phyloP scores from a whole-genome alignment of 345 rosid genomes.

The Euphorbia lathyris region DNA sequence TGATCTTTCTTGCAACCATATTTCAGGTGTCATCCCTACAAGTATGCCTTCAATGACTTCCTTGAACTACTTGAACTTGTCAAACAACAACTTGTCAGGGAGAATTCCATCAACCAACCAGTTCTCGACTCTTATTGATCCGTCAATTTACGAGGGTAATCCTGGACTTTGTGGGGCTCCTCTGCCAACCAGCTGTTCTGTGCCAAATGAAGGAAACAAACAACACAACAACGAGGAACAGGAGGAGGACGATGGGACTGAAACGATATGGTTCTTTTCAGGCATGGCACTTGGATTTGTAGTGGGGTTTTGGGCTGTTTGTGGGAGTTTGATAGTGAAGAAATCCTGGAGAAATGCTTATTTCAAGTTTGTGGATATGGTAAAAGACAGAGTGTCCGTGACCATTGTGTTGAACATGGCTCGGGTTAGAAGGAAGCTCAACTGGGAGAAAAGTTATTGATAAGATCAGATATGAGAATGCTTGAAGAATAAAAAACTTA shows the following conservation, averaged over 20 bases:
- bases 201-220: neutral
- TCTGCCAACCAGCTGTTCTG: neutral
- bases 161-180: neutral
- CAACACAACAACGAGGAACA: neutral
- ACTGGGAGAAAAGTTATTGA: too few relatives aligned
- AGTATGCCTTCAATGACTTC: slow-evolving; percentile 7
- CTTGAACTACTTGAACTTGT: slow-evolving; percentile 18
- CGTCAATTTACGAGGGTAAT: slow-evolving; percentile 22
- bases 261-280: neutral
- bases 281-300: neutral
- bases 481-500: too few relatives aligned
- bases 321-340: neutral
- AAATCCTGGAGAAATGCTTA: neutral
- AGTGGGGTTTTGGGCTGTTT: neutral
- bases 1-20: slow-evolving; percentile 17
- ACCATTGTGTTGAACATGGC: too few relatives aligned
- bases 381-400: neutral
- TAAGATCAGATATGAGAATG: too few relatives aligned
- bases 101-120: slow-evolving; percentile 17
- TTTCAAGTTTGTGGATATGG: neutral
- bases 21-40: slow-evolving; percentile 16
- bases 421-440: too few relatives aligned
- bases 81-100: too few relatives aligned
- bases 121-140: slow-evolving; percentile 12
- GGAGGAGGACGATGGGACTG: neutral